Conservation (phyloP, 2,329 filamentous ascomycete genomes). For the Aspergillus piperis region DNA sequence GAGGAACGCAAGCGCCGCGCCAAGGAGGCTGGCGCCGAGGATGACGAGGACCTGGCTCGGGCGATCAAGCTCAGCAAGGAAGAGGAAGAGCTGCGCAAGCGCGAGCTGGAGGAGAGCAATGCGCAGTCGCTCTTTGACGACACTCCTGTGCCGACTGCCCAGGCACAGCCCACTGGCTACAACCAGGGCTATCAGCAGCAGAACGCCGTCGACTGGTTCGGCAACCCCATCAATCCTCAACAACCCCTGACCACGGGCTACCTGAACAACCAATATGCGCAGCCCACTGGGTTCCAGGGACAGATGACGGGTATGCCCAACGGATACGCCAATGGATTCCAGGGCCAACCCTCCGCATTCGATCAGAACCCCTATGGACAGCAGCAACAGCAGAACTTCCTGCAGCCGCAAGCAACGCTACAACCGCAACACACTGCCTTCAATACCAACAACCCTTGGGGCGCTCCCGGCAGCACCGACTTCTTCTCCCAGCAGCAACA, state of each 20-base stretch:
- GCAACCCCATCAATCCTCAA: constrained; percentile 85
- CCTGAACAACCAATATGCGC: constrained; percentile 68
- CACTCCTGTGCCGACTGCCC: constrained; percentile 60
- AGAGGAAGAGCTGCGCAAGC: constrained; percentile 78
- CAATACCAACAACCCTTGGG: constrained; percentile 60
- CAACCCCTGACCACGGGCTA: constrained; percentile 68
- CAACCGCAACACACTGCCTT: constrained; percentile 64
- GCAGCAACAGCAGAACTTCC: constrained; percentile 42
- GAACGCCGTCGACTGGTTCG: constrained; percentile 93
- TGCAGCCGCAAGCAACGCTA: constrained; percentile 54
- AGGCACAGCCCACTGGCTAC: constrained; percentile 81
- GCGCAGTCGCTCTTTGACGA: constrained; percentile 88
- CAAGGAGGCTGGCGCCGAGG: constrained; percentile 60
- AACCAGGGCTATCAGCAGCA: constrained; percentile 99
- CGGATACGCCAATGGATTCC: constrained; percentile 70
- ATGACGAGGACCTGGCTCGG: constrained; percentile 89
- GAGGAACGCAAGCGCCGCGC: constrained; percentile 78
- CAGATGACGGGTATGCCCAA: constrained; percentile 69
- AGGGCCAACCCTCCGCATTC: constrained; percentile 67
- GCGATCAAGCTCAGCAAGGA: constrained; percentile 95
- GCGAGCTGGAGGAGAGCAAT: constrained; percentile 84
- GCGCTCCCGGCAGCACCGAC: constrained; percentile 27
- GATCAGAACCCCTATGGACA: constrained; percentile 57
- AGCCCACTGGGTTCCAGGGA: constrained; percentile 70
- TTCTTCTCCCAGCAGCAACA: constrained; percentile 53